Conservation (phyloP, 148 eudicot species). For the Cornus kousa region DNA sequence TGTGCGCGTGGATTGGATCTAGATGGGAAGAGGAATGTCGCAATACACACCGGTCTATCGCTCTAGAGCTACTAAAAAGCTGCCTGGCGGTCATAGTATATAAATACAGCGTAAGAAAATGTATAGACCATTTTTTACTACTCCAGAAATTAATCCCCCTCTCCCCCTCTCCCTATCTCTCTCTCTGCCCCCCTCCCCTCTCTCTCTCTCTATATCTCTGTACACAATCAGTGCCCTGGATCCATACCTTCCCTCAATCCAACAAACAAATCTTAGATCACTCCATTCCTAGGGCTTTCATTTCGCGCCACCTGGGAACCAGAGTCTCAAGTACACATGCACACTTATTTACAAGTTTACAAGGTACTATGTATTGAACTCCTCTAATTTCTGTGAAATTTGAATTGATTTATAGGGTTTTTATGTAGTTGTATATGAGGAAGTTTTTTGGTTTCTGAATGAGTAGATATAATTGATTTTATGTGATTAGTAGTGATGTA, state of each 20-base stretch:
- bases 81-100: constrained; percentile 14
- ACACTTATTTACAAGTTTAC: constrained; percentile 4
- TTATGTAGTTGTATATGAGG: neutral
- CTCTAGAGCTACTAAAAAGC: constrained; percentile 10
- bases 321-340: neutral
- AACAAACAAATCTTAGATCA: constrained; percentile 7
- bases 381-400: neutral
- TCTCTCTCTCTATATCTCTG: neutral
- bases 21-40: constrained; percentile 8
- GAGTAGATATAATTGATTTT: neutral
- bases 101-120: constrained; percentile 6
- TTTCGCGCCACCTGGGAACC: neutral
- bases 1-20: constrained; percentile 16
- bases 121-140: constrained; percentile 4
- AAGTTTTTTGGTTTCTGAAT: neutral
- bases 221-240: constrained; percentile 6
- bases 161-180: neutral
- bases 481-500: neutral
- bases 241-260: constrained; percentile 16
- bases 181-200: neutral
- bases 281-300: neutral
- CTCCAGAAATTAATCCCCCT: neutral
- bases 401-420: constrained; percentile 10
- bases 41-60: constrained; percentile 7
- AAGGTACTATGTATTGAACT: constrained; percentile 8